phyloP scores from a whole-genome alignment of 176 grass and related monocot genomes.

The Alopecurus myosuroides region DNA sequence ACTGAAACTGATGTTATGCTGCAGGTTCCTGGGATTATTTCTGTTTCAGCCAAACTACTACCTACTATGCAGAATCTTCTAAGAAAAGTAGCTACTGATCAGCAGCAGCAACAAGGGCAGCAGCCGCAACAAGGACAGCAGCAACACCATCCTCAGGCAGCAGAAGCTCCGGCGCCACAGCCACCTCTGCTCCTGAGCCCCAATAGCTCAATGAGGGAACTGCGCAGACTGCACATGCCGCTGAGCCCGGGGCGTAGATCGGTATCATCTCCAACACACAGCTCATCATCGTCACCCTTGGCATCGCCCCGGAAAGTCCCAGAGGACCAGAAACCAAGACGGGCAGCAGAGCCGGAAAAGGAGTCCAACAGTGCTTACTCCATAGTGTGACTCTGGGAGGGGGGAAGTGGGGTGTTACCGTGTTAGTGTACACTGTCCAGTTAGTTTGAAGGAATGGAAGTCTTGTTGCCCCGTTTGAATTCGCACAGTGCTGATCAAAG shows the following conservation, averaged over 20 bases:
- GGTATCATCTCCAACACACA: background rate
- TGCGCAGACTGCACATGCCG: conserved; percentile 36
- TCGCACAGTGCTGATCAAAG: background rate
- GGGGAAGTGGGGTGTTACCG: background rate
- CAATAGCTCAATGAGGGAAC: conserved; percentile 33
- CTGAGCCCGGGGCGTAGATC: conserved; percentile 21
- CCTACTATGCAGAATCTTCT: conserved; percentile 67
- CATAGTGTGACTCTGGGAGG: conserved; percentile 29
- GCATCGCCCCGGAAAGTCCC: conserved; percentile 22
- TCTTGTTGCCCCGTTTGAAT: background rate
- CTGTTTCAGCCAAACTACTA: conserved; percentile 61
- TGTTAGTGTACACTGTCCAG: too few species aligned
- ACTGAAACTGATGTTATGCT: background rate
- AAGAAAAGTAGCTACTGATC: conserved; percentile 37
- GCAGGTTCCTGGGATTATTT: conserved; percentile 74
- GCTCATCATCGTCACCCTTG: conserved; percentile 20
- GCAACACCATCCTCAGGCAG: conserved; percentile 23
- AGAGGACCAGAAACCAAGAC: conserved; percentile 39
- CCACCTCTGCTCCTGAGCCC: conserved; percentile 40
- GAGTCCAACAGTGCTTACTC: conserved; percentile 41
- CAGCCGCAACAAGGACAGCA: conserved; percentile 38
- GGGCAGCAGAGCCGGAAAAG: background rate
- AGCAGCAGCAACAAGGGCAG: conserved; percentile 31
- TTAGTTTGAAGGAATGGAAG: too few species aligned
- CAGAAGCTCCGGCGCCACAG: background rate